Conservation (phyloP, 78 protist species). For the Pigoraptor vietnamica region DNA sequence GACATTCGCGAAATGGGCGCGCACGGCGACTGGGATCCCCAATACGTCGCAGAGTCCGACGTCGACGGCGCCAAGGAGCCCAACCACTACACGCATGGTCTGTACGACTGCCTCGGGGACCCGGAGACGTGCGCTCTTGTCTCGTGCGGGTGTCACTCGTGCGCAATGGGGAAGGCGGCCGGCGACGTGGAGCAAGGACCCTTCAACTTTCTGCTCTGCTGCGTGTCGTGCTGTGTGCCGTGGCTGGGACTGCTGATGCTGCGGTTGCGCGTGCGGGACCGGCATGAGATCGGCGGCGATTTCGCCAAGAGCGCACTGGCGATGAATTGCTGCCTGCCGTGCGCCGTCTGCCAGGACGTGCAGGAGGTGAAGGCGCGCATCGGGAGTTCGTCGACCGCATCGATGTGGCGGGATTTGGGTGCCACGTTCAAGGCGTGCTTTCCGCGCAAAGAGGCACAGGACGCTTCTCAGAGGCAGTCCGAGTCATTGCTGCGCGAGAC, state of each 20-base stretch:
- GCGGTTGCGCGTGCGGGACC: not conserved
- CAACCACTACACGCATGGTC: not conserved
- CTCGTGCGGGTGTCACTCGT: not conserved
- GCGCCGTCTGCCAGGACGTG: not conserved
- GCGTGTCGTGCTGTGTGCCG: not conserved
- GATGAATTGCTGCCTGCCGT: not conserved
- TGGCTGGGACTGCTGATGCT: not conserved
- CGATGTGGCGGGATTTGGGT: no score
- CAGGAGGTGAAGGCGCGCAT: not conserved
- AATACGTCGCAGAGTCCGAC: not conserved
- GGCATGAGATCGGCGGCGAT: not conserved
- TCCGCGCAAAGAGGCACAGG: no score
- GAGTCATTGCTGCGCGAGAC: no score
- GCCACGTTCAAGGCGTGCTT: no score
- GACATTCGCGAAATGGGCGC: not conserved
- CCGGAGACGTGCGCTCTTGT: not conserved
- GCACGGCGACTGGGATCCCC: not conserved
- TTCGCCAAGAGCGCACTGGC: not conserved
- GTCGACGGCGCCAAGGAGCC: not conserved
- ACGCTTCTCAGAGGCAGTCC: no score
- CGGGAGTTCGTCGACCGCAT: no score
- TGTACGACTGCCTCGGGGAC: not conserved
- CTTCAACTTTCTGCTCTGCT: not conserved
- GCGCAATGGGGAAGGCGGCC: not conserved
- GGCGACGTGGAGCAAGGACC: not conserved